A percentile compares a stretch with the other conserved stretches of the same genome.
These are phyloP conservation scores for Arachnomyces sp. DNA, from an alignment of 2,329 filamentous ascomycete species.

Conservation along the genomic window DNA sequence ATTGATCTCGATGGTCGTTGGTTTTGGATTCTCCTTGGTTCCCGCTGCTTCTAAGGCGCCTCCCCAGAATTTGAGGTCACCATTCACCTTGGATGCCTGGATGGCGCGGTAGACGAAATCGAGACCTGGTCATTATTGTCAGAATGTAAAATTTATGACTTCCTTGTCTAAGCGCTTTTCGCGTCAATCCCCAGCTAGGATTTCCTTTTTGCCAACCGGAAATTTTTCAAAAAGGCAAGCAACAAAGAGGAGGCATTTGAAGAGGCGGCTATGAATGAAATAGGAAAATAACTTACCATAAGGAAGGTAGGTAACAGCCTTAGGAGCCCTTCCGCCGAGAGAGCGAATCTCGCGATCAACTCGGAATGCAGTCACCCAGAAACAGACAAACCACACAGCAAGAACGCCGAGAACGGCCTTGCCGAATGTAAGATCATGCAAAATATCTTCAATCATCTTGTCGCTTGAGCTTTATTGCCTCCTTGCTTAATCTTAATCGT, in stretches of 20 bases:
- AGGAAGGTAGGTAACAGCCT: slow-evolving; percentile 27
- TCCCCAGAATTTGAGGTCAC: slow-evolving; percentile 57
- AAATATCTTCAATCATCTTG: slow-evolving; percentile 32
- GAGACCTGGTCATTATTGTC: slow-evolving; percentile 44
- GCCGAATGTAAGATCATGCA: slow-evolving; percentile 40
- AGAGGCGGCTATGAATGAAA: too few species aligned
- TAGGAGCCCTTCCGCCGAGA: slow-evolving; percentile 30
- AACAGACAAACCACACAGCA: slow-evolving; percentile 33
- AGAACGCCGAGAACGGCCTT: slow-evolving; percentile 32
- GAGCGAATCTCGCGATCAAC: slow-evolving; percentile 22
- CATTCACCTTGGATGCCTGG: slow-evolving; percentile 44
- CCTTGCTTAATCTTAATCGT: too few species aligned
- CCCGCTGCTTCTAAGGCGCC: slow-evolving; percentile 36
- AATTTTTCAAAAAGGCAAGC: too few species aligned
- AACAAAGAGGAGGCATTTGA: too few species aligned
- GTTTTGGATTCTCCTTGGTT: slow-evolving; percentile 24
- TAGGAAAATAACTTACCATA: slow-evolving; percentile 21
- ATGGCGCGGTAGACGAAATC: slow-evolving; percentile 58
- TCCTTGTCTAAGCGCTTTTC: not conserved
- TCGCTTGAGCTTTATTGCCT: not conserved
- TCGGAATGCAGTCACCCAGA: slow-evolving; percentile 22
- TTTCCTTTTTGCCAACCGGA: too few species aligned
- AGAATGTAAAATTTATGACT: not conserved
- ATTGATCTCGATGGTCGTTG: slow-evolving; percentile 48
- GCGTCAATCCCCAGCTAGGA: too few species aligned